Percentiles rank a stretch among this genome's conserved stretches.
Evolutionary conservation across 768 basidiomycete genomes (phyloP).

Genomic region (Erythrobasidium yunnanense): DNA sequence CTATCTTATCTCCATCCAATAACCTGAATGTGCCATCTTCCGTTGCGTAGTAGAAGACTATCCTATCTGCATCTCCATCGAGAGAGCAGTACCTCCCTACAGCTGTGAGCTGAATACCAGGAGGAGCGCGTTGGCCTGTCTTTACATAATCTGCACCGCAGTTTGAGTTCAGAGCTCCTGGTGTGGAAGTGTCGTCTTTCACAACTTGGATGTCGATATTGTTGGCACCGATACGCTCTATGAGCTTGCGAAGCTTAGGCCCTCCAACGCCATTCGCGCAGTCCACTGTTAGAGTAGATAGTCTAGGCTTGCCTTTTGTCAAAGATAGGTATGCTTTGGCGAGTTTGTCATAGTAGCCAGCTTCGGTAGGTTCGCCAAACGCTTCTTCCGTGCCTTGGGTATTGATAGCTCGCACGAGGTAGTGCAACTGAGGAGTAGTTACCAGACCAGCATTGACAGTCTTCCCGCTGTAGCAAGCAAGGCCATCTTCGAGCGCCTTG

Average conservation of each 20-base stretch:
- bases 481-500: slow-evolving; percentile 66
- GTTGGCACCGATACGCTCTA: slow-evolving; percentile 49
- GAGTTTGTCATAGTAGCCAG: slow-evolving; percentile 69
- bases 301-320: slow-evolving; percentile 41
- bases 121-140: slow-evolving; percentile 75
- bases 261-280: slow-evolving; percentile 98
- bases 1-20: slow-evolving; percentile 97
- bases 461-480: slow-evolving; percentile 44
- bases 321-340: slow-evolving; percentile 72
- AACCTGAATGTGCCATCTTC: slow-evolving; percentile 74
- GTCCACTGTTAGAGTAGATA: slow-evolving; percentile 57
- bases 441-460: slow-evolving; percentile 68
- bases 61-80: slow-evolving; percentile 92
- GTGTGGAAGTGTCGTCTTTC: slow-evolving; percentile 56
- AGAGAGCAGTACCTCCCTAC: slow-evolving; percentile 67
- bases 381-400: slow-evolving; percentile 65
- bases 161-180: slow-evolving; percentile 66
- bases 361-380: slow-evolving; percentile 68
- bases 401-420: slow-evolving; percentile 81
- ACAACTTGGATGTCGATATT: slow-evolving; percentile 55
- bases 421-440: slow-evolving; percentile 91
- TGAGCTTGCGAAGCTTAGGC: slow-evolving; percentile 55
- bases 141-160: slow-evolving; percentile 98
- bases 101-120: slow-evolving; percentile 52
- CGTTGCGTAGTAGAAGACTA: slow-evolving; percentile 75